Percentiles rank a stretch among this genome's conserved stretches.
These are phyloP conservation scores for Colletotrichum higginsianum DNA, from an alignment of 2,329 filamentous ascomycete genomes.

Conservation along the genomic window DNA sequence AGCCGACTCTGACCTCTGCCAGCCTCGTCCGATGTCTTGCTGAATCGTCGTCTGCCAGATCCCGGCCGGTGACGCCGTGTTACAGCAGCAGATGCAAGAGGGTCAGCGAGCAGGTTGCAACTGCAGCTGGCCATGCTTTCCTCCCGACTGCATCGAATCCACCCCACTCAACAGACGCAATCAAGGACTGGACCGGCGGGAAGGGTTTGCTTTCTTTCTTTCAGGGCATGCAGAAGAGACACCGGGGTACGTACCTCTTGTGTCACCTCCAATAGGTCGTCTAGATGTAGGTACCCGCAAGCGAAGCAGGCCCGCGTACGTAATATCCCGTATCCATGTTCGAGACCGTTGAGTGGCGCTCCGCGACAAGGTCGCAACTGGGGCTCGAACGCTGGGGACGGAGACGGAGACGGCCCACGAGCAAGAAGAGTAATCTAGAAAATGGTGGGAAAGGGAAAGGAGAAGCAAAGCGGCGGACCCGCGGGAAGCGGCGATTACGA, in stretches of 20 bases:
- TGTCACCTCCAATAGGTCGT: background rate
- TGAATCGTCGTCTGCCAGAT: background rate
- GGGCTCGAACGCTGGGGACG: background rate
- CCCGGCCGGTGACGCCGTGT: background rate
- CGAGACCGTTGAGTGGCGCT: conserved; percentile 19
- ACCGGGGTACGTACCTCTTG: background rate
- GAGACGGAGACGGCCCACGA: too few species aligned
- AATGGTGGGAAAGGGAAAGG: conserved; percentile 22
- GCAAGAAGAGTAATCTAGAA: background rate
- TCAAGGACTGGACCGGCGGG: background rate
- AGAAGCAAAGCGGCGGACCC: background rate
- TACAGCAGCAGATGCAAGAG: conserved; percentile 7
- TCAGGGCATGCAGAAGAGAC: too few species aligned
- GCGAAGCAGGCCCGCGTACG: conserved; percentile 18
- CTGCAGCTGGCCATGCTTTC: conserved; percentile 25
- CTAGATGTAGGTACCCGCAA: conserved; percentile 18
- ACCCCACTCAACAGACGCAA: conserved; percentile 34
- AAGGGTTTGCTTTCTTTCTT: too few species aligned
- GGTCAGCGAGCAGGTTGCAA: background rate
- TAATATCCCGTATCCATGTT: conserved; percentile 37
- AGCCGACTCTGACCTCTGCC: background rate
- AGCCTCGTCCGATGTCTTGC: background rate
- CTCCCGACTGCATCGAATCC: background rate
- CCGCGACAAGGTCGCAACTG: background rate
- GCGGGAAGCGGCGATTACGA: background rate